These are phyloP conservation scores for Whalleya microplaca DNA, from an alignment of 2,329 filamentous ascomycete species.

Conservation along the genomic window DNA sequence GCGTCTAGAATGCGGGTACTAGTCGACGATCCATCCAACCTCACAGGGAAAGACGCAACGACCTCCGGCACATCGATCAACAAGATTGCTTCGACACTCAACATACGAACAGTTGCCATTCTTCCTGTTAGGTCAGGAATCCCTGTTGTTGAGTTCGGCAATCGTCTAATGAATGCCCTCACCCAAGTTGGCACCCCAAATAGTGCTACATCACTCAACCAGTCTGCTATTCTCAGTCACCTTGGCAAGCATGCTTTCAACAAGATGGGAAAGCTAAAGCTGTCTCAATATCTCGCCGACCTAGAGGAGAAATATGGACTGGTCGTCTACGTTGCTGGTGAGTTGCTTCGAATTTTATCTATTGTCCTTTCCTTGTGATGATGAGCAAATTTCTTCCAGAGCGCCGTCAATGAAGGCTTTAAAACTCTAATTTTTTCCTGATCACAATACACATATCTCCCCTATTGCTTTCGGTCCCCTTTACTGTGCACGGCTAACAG, in stretches of 20 bases:
- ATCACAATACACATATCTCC: slow-evolving; percentile 34
- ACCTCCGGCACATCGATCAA: slow-evolving; percentile 62
- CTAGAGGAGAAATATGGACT: slow-evolving; percentile 96
- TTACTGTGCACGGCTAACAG: slow-evolving; percentile 33
- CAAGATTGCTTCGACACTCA: slow-evolving; percentile 82
- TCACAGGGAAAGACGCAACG: slow-evolving; percentile 64
- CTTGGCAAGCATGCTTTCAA: slow-evolving; percentile 95
- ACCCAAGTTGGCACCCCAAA: slow-evolving; percentile 87
- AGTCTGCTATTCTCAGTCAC: slow-evolving; percentile 92
- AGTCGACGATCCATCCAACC: slow-evolving; percentile 77
- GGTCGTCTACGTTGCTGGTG: slow-evolving; percentile 88
- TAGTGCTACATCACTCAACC: slow-evolving; percentile 89
- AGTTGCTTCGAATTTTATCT: slow-evolving; percentile 33
- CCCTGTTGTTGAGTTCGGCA: slow-evolving; percentile 93
- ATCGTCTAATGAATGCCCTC: slow-evolving; percentile 82
- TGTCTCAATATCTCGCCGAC: slow-evolving; percentile 94
- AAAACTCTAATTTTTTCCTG: slow-evolving; percentile 74
- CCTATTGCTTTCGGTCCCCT: not conserved
- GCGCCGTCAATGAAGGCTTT: slow-evolving; percentile 58
- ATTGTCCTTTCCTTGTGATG: slow-evolving; percentile 40
- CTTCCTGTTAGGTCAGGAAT: slow-evolving; percentile 89
- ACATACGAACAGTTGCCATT: slow-evolving; percentile 89
- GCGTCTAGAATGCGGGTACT: slow-evolving; percentile 90
- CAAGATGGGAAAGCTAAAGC: slow-evolving; percentile 93
- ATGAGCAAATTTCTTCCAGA: slow-evolving; percentile 57